phyloP scores from a whole-genome alignment of 148 eudicot species.

The Chenopodium quinoa region DNA sequence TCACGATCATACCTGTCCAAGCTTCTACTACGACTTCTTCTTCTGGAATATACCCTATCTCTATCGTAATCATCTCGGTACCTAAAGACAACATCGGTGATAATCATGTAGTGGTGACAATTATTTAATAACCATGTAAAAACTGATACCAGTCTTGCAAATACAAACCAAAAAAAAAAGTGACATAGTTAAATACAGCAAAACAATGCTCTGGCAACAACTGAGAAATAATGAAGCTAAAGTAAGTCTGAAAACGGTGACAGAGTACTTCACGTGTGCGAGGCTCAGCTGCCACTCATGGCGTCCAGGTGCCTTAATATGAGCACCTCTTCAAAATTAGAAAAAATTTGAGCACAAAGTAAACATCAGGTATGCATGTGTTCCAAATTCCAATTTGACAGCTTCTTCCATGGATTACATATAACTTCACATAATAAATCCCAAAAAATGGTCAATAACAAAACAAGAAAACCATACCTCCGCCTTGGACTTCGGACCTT shows the following conservation, averaged over 20 bases:
- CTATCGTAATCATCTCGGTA: conserved; percentile 49
- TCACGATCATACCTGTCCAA: conserved; percentile 60
- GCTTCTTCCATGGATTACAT: neutral
- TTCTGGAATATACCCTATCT: conserved; percentile 54
- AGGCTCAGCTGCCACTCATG: neutral
- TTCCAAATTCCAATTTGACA: neutral
- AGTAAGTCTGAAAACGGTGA: neutral
- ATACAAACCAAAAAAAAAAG: neutral
- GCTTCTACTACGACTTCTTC: conserved; percentile 79
- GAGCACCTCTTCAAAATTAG: neutral
- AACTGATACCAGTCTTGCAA: no score
- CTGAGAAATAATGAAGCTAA: neutral
- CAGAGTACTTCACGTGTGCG: neutral
- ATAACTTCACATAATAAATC: no score
- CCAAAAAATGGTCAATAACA: no score
- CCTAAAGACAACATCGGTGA: conserved; percentile 22
- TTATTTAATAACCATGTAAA: no score
- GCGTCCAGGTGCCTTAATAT: neutral
- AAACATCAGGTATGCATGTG: neutral
- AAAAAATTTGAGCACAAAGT: neutral
- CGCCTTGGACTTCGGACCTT: conserved; percentile 65
- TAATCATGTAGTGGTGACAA: neutral
- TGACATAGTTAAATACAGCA: neutral
- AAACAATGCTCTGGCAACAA: neutral
- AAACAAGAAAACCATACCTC: conserved; percentile 40